Evolutionary conservation across 2,329 filamentous ascomycete species (phyloP).

Genomic region (Exophiala bonariae): DNA sequence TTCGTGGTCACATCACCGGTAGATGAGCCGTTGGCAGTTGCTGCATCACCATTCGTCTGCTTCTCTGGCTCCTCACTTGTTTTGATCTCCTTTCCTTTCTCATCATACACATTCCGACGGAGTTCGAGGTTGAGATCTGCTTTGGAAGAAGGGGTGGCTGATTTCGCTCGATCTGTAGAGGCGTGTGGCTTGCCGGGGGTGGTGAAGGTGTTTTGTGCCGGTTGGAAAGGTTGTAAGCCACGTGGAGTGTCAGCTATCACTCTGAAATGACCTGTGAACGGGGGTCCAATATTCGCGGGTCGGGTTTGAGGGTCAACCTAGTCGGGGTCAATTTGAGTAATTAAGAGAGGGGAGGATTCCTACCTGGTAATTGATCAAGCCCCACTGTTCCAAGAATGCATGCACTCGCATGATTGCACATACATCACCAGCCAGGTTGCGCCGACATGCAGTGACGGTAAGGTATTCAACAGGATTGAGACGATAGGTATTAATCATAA

Average conservation of each 20-base stretch:
- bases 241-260: constrained; percentile 94
- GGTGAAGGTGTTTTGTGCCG: constrained; percentile 71
- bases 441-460: constrained; percentile 91
- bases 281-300: constrained; percentile 91
- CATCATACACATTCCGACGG: constrained; percentile 92
- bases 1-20: constrained; percentile 63
- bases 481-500: constrained; percentile 99
- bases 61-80: constrained; percentile 69
- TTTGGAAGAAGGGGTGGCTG: constrained; percentile 66
- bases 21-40: constrained; percentile 63
- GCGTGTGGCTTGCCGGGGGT: constrained; percentile 61
- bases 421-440: constrained; percentile 94
- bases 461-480: constrained; percentile 94
- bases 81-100: constrained; percentile 76
- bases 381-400: constrained; percentile 97
- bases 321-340: no score
- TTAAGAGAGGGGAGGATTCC: constrained; percentile 32
- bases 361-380: constrained; percentile 98
- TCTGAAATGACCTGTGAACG: constrained; percentile 96
- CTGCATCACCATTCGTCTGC: constrained; percentile 69
- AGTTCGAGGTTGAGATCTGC: constrained; percentile 88
- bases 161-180: constrained; percentile 71
- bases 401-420: constrained; percentile 99
- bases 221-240: constrained; percentile 92
- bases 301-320: constrained; percentile 95